Base-by-base conservation (phyloP, 2,329 filamentous ascomycete species). In the Pseudocercospora fuligena region DNA sequence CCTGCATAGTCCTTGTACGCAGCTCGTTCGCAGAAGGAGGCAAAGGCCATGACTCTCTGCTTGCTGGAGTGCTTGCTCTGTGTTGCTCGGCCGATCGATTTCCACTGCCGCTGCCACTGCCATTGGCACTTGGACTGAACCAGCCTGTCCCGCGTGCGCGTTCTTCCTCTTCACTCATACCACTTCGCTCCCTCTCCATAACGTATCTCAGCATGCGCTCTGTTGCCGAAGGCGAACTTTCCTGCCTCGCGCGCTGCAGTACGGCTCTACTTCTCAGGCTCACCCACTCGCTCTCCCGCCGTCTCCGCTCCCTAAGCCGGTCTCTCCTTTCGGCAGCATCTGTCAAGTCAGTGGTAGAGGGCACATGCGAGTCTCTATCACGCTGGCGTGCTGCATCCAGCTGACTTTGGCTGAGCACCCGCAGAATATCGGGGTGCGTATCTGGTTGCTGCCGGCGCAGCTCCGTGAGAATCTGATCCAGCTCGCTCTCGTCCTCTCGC, bases 401-500 rank as follows among this genome's bases (percentile, higher is more conserved):
- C 69, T 80, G 78, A 36, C 77, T 76, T 60, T 78, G 73, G 14
- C 77, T 76, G 27, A 78, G 69, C 40, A 81, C 74, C 16, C 78
- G 75, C 58, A 80, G 70, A 11, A 80, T 76, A 53, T 82, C 80
- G 8, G 78, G 77, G 60, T 80, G 76, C 3, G 77, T 78, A 58
- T 75, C 74, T 1, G 73, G 74, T 64, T 79, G 78, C 64, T 81
- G 76, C 59, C 76, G 74, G 21, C 81, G 74, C 61, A 83, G 70
- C 61, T 82, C 79, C 12, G 73, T 72, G 60, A 82, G 73, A 58
- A 82, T 80, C 54, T 76, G 75, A 57, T 81, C 77, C 59, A 81
- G 73, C 66, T 82, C 80, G 62, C 75, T 75, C 16, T 75, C 75
- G 60, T 80, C 77, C 56, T 70, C 68, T 61, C 76, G 74, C 27